Evolutionary conservation across 2,329 filamentous ascomycete species (phyloP).

Genomic region (Talaromyces marneffei): DNA sequence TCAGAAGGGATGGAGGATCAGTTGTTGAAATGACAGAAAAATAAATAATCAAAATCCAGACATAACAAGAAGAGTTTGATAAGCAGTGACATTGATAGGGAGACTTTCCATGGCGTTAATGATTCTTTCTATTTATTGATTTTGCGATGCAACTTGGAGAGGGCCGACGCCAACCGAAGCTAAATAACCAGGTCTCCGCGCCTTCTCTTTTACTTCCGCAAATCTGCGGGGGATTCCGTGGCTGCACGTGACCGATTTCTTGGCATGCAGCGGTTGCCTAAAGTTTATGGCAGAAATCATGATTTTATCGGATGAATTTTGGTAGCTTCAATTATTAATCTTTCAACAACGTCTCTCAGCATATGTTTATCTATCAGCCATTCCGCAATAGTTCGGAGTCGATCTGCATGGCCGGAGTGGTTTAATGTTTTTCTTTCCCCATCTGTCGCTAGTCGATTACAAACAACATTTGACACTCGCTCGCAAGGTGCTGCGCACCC

Average conservation of each 20-base stretch:
- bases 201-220: not conserved
- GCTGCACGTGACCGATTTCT: not conserved
- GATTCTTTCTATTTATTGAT: not conserved
- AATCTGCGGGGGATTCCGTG: not conserved
- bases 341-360: not conserved
- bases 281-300: not conserved
- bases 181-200: not conserved
- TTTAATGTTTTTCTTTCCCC: not conserved
- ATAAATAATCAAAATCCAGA: not conserved
- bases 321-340: not conserved
- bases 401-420: not conserved
- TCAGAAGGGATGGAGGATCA: not conserved
- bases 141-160: not conserved
- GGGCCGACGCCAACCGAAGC: constrained; percentile 14
- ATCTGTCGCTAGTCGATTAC: not conserved
- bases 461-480: not conserved
- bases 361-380: not conserved
- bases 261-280: not conserved
- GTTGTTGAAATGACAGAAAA: not conserved
- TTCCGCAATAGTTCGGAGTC: not conserved
- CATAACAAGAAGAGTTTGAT: not conserved
- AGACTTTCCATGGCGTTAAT: not conserved
- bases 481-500: constrained; percentile 5
- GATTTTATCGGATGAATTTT: not conserved
- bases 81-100: not conserved